Evolutionary conservation across 176 grass and related monocot genomes (phyloP).

Genomic region (Pontederia crassipes): DNA sequence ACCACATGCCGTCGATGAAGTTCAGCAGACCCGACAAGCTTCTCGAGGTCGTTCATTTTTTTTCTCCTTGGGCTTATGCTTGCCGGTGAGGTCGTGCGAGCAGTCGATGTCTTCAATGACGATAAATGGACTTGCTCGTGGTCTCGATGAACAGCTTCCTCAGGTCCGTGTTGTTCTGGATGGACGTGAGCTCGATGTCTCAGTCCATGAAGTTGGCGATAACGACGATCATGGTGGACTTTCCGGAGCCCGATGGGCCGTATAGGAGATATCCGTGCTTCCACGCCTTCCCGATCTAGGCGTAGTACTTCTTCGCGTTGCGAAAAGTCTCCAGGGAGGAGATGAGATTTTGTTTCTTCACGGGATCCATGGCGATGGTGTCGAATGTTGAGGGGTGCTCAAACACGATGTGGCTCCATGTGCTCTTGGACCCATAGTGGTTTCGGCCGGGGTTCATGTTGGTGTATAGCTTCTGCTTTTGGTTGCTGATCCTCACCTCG

Average conservation of each 20-base stretch:
- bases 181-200: conserved; percentile 4
- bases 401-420: too few species aligned
- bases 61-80: not conserved
- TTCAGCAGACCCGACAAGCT: conserved; percentile 13
- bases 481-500: conserved; percentile 27
- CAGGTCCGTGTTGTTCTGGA: conserved; percentile 5
- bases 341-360: too few species aligned
- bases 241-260: conserved; percentile 2
- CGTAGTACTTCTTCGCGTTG: conserved; percentile 3
- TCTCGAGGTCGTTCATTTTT: not conserved
- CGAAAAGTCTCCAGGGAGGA: conserved; percentile 4
- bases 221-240: conserved; percentile 10
- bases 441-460: too few species aligned
- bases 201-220: conserved; percentile 12
- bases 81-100: conserved; percentile 26
- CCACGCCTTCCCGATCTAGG: too few species aligned
- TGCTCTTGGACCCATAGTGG: too few species aligned
- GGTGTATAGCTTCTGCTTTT: conserved; percentile 42
- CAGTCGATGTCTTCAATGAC: conserved; percentile 26
- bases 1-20: conserved; percentile 19
- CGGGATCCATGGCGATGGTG: too few species aligned
- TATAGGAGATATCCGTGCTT: conserved; percentile 9
- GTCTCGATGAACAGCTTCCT: conserved; percentile 1
- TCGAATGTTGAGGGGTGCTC: too few species aligned
- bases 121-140: conserved; percentile 13